phyloP scores from a whole-genome alignment of 257 asterid species.

The Handroanthus guayacan region DNA sequence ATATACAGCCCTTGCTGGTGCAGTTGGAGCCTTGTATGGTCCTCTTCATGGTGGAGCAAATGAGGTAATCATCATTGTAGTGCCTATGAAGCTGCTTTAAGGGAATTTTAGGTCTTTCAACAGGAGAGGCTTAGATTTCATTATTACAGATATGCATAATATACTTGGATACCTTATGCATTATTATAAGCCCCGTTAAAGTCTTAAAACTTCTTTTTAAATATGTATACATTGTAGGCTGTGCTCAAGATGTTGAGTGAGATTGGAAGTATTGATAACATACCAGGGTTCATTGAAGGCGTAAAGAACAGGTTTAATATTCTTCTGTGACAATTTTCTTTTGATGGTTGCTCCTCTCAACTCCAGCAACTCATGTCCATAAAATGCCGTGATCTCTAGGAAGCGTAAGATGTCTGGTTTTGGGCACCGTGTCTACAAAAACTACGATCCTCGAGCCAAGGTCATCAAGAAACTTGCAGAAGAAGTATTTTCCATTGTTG shows the following conservation, averaged over 20 bases:
- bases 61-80: conserved; percentile 63
- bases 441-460: conserved; percentile 96
- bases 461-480: conserved; percentile 94
- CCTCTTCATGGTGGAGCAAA: conserved; percentile 99
- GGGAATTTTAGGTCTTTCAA: conserved; percentile 7
- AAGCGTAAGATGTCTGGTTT: conserved; percentile 99
- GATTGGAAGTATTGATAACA: conserved; percentile 87
- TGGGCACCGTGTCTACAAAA: conserved; percentile 98
- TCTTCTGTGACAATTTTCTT: conserved; percentile 6
- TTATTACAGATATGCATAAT: too few species aligned
- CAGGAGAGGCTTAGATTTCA: not conserved
- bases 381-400: conserved; percentile 48
- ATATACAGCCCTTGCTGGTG: conserved; percentile 97
- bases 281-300: conserved; percentile 94
- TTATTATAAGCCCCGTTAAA: too few species aligned
- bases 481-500: conserved; percentile 97
- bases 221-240: conserved; percentile 54
- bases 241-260: conserved; percentile 97
- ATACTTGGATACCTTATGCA: too few species aligned
- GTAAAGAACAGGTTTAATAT: conserved; percentile 79
- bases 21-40: conserved; percentile 99
- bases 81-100: conserved; percentile 21
- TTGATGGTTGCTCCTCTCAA: not conserved
- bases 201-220: too few species aligned
- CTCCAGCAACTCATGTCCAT: too few species aligned